These are phyloP conservation scores for Curvularia verruculosa DNA, from an alignment of 2,329 filamentous ascomycete species.

Conservation along the genomic window DNA sequence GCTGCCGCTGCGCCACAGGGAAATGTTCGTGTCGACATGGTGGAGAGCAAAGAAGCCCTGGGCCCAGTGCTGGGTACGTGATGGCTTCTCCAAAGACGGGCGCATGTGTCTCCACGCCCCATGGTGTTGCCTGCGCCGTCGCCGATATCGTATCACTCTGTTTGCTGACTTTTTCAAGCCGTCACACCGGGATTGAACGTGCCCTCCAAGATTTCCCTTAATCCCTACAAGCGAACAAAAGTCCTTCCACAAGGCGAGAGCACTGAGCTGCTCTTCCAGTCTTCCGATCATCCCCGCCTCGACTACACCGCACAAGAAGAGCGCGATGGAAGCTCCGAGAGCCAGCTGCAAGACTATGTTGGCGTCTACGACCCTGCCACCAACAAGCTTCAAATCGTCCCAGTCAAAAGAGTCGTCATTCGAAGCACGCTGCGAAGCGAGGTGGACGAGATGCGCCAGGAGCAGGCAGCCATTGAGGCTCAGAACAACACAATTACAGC, in stretches of 20 bases:
- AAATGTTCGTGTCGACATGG: slow-evolving; percentile 52
- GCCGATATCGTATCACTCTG: accelerated
- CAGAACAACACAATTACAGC: slow-evolving; percentile 56
- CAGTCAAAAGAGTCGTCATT: slow-evolving; percentile 61
- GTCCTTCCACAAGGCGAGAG: slow-evolving; percentile 37
- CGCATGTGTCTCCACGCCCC: neutral
- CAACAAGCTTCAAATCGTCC: slow-evolving; percentile 59
- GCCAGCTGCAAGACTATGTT: slow-evolving; percentile 64
- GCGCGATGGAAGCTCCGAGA: slow-evolving; percentile 54
- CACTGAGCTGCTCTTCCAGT: slow-evolving; percentile 63
- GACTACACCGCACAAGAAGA: slow-evolving; percentile 64
- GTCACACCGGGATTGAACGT: slow-evolving; percentile 53
- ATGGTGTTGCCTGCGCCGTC: neutral
- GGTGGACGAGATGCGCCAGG: slow-evolving; percentile 48
- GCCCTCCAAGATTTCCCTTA: slow-evolving; percentile 53
- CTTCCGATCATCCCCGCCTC: slow-evolving; percentile 64
- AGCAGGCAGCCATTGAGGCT: slow-evolving; percentile 37
- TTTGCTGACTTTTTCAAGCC: slow-evolving; percentile 31
- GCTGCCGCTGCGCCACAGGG: slow-evolving; percentile 49
- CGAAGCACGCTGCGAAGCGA: slow-evolving; percentile 57
- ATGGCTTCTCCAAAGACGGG: neutral
- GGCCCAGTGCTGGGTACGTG: slow-evolving; percentile 58
- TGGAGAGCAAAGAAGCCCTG: slow-evolving; percentile 56
- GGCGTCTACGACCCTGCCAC: slow-evolving; percentile 64
- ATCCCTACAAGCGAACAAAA: slow-evolving; percentile 54